Percentiles rank a stretch among this genome's conserved stretches.
Conservation (phyloP, 2,329 filamentous ascomycete species). For the Helotiales sp. region DNA sequence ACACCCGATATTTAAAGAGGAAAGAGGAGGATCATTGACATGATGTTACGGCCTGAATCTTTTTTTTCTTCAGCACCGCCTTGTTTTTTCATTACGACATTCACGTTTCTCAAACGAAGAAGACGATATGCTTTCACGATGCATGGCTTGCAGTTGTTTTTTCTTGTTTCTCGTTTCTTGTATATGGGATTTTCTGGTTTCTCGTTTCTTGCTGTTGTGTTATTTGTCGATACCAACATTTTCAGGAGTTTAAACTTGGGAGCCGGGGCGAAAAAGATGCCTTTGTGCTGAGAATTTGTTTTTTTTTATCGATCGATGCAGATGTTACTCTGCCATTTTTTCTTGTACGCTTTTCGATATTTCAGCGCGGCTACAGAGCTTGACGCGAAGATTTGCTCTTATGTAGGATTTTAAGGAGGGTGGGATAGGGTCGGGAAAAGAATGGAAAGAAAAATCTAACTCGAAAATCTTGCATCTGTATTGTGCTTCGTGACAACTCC, state of each 20-base stretch:
- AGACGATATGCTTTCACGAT: neutral
- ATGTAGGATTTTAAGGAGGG: neutral
- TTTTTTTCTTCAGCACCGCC: neutral
- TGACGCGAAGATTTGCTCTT: neutral
- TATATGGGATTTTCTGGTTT: no score
- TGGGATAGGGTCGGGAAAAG: neutral
- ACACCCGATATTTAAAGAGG: neutral
- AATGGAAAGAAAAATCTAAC: neutral
- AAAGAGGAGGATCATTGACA: neutral
- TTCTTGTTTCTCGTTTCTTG: neutral
- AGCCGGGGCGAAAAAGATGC: neutral
- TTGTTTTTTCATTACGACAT: constrained; percentile 1
- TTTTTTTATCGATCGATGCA: no score
- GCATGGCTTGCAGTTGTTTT: constrained; percentile 1
- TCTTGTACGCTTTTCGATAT: no score
- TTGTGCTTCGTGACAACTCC: no score
- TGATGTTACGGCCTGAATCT: neutral
- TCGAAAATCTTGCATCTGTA: neutral
- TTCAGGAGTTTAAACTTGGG: constrained; percentile 15
- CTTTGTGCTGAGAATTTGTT: neutral
- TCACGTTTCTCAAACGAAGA: neutral
- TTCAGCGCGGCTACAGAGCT: neutral
- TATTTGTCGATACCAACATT: constrained; percentile 29
- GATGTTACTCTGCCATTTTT: no score
- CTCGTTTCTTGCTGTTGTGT: neutral